Conservation (phyloP, 169 alveolate species). For the Eimeria mitis region DNA sequence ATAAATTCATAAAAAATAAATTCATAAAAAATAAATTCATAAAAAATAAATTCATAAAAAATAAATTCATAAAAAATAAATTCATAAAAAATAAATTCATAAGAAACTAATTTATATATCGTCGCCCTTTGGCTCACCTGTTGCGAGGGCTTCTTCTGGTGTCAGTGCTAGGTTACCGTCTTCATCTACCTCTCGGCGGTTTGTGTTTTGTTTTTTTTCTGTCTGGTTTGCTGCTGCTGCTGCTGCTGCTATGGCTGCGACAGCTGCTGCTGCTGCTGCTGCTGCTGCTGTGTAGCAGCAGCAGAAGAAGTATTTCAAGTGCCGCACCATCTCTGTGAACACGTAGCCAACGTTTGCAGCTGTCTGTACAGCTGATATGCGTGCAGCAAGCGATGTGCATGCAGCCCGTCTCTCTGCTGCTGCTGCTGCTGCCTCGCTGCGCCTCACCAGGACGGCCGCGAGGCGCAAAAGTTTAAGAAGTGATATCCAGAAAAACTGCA, state of each 20-base stretch:
- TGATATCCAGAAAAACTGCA: not conserved
- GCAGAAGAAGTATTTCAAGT: not conserved
- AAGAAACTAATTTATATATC: too few relatives aligned
- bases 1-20: too few relatives aligned
- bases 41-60: too few relatives aligned
- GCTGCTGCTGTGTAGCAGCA: not conserved
- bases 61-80: too few relatives aligned
- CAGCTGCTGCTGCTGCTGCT: conserved; percentile 6
- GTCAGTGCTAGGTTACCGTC: not conserved
- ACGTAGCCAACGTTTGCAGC: conserved; percentile 21
- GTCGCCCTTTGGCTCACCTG: conserved; percentile 15
- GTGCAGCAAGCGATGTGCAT: not conserved
- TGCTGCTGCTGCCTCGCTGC: conserved; percentile 11
- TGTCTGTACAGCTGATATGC: conserved; percentile 38
- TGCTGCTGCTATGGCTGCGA: not conserved
- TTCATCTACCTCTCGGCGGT: not conserved
- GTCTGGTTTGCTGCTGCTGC: not conserved
- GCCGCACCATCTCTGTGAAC: not conserved
- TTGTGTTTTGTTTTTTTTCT: too few relatives aligned
- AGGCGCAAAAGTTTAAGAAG: conserved; percentile 8
- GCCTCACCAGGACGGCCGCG: not conserved
- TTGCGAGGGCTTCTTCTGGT: conserved; percentile 61
- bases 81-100: too few relatives aligned
- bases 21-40: too few relatives aligned
- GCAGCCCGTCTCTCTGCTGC: conserved; percentile 7